Evolutionary conservation across 495 filamentous ascomycete genomes (phyloP), one percentile per base, ranked within the genome.

Genomic region (Cenococcum geophilum): DNA sequence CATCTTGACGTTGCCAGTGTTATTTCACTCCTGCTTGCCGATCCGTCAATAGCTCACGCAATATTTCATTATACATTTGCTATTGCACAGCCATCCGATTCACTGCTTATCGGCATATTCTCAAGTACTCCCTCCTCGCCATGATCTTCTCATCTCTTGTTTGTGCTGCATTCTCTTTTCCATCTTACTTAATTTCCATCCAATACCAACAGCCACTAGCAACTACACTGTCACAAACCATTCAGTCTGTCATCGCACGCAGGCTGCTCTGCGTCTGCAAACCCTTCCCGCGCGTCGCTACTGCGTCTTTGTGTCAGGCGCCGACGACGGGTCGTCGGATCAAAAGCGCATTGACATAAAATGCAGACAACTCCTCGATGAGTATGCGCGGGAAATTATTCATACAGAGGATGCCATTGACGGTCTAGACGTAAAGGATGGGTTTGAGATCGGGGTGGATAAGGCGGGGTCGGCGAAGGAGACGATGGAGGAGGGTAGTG

Each of bases 201-300:
- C 5, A 32, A 53, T 53, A 22, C 50, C 20, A n/a, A 53, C 50
- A 25, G 52, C 12, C 48, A 61, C 1, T 68, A 68, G 48, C 35
- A 56, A 53, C 3, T 53, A 65, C n/a, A 61, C 64, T 18, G 25
- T 61, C 5, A 6, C 48, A 18, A 20, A 58, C 12, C 23, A 58
- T 4, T 9, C 4, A n/a, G 59, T 49, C 5, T 69, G 67, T 47
- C 59, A 69, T 36, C 59, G 67, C n/a, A 66, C 67, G 0, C 67
- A 69, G 37, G 40, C 64, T 12, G 64, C 52, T 0, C 50, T 69
- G 0, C 59, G 62, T 23, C 35, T 64, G 5, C 54, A 67, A 5
- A 48, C 16, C 22, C 58, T 69, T 11, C 64, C 67, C 4, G 5
- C 16, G 4, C 58, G 62, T 5, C 50, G 66, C 1, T 68, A 68